phyloP scores from a whole-genome alignment of 768 basidiomycete species.

The Clitopilus passeckerianus region DNA sequence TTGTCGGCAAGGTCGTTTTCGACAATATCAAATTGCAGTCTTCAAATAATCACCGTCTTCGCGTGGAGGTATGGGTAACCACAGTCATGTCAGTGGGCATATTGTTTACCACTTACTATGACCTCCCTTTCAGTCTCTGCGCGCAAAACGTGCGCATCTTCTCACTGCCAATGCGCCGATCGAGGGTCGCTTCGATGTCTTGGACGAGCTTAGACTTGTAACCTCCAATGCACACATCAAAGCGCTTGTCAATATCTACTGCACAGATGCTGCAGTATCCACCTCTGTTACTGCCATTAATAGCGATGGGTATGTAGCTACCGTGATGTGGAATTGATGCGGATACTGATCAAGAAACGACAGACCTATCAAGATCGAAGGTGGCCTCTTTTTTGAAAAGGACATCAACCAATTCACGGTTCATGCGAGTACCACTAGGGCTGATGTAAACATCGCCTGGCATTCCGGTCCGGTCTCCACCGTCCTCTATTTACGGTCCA shows the following conservation, averaged over 20 bases:
- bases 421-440: no score
- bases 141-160: not conserved
- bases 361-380: no score
- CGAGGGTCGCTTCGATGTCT: not conserved
- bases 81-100: not conserved
- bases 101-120: not conserved
- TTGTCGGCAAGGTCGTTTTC: constrained; percentile 34
- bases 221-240: not conserved
- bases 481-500: no score
- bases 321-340: no score
- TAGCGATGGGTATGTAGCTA: no score
- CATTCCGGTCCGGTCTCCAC: no score
- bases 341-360: no score
- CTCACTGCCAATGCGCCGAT: not conserved
- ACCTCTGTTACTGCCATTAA: no score
- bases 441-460: no score
- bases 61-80: constrained; percentile 29
- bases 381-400: no score
- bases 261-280: no score
- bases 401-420: no score
- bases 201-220: not conserved
- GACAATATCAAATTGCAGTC: constrained; percentile 29
- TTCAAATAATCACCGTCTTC: constrained; percentile 26
- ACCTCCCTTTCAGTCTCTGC: not conserved
- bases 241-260: not conserved